phyloP scores from a whole-genome alignment of 2,329 filamentous ascomycete genomes.

The Colletotrichum sp. region DNA sequence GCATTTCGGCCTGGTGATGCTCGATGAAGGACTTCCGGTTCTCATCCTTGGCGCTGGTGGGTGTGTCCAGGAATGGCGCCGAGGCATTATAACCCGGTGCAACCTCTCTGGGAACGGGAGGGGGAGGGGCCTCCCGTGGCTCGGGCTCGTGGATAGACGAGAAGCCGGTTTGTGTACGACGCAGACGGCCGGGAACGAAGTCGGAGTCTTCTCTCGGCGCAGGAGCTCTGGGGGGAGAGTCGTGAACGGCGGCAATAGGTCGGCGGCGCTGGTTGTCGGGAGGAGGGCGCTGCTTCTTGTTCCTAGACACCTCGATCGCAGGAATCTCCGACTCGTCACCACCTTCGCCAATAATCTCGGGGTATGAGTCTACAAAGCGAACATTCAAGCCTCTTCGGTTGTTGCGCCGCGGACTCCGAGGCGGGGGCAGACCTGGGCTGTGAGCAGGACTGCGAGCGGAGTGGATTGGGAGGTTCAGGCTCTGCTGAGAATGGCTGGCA shows the following conservation, averaged over 20 bases:
- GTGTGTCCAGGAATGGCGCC: slow-evolving; percentile 47
- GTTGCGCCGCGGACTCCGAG: slow-evolving; percentile 47
- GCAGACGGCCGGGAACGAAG: slow-evolving; percentile 59
- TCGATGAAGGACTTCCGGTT: slow-evolving; percentile 63
- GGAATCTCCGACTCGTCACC: slow-evolving; percentile 84
- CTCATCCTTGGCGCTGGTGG: slow-evolving; percentile 49
- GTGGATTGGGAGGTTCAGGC: slow-evolving; percentile 46
- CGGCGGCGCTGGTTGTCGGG: slow-evolving; percentile 25
- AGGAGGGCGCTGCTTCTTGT: slow-evolving; percentile 47
- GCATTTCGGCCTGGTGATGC: slow-evolving; percentile 64
- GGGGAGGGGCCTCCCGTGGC: slow-evolving; percentile 8
- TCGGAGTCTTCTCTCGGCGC: slow-evolving; percentile 38
- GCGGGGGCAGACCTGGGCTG: slow-evolving; percentile 14
- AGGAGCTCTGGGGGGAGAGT: slow-evolving; percentile 27
- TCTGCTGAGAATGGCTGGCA: slow-evolving; percentile 45
- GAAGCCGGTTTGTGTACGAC: slow-evolving; percentile 63
- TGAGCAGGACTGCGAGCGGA: slow-evolving; percentile 42
- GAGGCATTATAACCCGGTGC: slow-evolving; percentile 37
- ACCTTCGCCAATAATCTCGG: slow-evolving; percentile 87
- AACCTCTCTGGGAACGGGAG: slow-evolving; percentile 22
- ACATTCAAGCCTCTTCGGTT: slow-evolving; percentile 75
- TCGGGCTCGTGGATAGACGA: slow-evolving; percentile 33
- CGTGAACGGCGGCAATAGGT: slow-evolving; percentile 30
- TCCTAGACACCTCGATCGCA: slow-evolving; percentile 71
- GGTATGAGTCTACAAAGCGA: slow-evolving; percentile 72